These are phyloP conservation scores for Starmerella potacharoeniae DNA, from an alignment of 805 yeast genomes.

Conservation along the genomic window DNA sequence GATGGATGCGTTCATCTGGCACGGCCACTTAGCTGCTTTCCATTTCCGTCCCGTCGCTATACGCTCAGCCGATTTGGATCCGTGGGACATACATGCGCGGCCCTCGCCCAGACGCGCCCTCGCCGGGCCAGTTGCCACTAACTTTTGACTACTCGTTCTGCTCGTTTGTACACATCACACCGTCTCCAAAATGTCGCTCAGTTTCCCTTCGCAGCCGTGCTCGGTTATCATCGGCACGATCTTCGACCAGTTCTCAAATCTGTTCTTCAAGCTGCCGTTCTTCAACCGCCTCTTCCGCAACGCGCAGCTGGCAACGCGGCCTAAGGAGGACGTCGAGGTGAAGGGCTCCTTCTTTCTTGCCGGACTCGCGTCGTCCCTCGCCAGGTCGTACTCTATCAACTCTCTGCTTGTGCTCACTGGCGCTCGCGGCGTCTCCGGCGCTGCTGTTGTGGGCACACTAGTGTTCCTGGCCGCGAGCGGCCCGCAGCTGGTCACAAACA, in stretches of 20 bases:
- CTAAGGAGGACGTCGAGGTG: constrained; percentile 30
- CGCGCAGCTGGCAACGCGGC: constrained; percentile 27
- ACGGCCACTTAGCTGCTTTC: no score
- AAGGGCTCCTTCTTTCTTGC: constrained; percentile 24
- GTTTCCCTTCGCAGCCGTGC: constrained; percentile 15
- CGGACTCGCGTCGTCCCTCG: constrained; percentile 28
- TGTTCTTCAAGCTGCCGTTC: constrained; percentile 30
- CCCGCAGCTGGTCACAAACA: constrained; percentile 28
- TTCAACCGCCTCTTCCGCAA: constrained; percentile 31
- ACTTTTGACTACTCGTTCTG: background rate
- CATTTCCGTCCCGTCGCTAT: no score
- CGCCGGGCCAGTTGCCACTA: no score
- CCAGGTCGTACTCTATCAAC: constrained; percentile 33
- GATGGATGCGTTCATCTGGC: no score
- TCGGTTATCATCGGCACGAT: constrained; percentile 33
- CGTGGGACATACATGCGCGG: no score
- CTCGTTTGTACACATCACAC: background rate
- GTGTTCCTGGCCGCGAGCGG: constrained; percentile 30
- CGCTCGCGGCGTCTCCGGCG: constrained; percentile 19
- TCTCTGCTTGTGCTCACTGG: constrained; percentile 30
- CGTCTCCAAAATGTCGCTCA: background rate
- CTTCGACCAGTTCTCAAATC: constrained; percentile 29
- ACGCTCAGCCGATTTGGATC: no score
- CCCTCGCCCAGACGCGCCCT: no score
- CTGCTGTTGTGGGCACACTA: constrained; percentile 30